Base-by-base conservation (phyloP, 139 green algal species). In the Closterium sp. region DNA sequence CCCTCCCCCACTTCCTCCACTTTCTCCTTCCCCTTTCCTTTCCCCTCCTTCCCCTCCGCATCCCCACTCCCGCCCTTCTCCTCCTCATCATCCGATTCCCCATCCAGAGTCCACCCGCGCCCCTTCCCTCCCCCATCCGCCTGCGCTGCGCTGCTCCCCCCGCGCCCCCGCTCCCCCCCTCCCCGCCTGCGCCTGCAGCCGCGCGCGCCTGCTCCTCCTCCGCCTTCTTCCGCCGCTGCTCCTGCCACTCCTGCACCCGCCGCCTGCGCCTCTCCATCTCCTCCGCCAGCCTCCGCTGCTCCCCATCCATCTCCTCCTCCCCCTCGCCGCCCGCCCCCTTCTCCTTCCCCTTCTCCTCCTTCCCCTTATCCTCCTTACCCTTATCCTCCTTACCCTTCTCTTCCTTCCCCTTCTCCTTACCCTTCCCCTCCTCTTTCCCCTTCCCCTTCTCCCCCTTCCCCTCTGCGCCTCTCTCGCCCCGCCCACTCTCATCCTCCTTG, bases 331-430 rank as follows among this genome's bases (percentile, higher is more conserved):
- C 45, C 87, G 0, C 10, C 45, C 21, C 34, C 31, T 86, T 38
- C 31, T 87, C 70, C 27, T 22, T 88, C 22, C 6, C 79, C 85
- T 70, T 88, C 0, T 42, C 24, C 31, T 89, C 89, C 2, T 92
- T 31, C 24, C 13, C 70, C 89, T 88, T 88, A 45, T 22, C 30
- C 87, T 86, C 27, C n/a, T 92, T 11, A 4, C 13, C 38, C 86
- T 92, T 86, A 87, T 92, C 86, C 92, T 11, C 91, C 22, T 88
- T 88, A 88, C 91, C 91, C 24, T 32, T 92, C 28, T 93, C 86
- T 87, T 70, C 45, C 45, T 93, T 92, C 32, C 32, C 32, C n/a
- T 38, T 30, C 1, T 87, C 22, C n/a, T 32, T 62, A 7, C 50
- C 45, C 27, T 90, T 31, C 38, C 28, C n/a, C 90, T 90, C 90